phyloP scores from a whole-genome alignment of 805 yeast species.

The Yarrowia keelungensis region DNA sequence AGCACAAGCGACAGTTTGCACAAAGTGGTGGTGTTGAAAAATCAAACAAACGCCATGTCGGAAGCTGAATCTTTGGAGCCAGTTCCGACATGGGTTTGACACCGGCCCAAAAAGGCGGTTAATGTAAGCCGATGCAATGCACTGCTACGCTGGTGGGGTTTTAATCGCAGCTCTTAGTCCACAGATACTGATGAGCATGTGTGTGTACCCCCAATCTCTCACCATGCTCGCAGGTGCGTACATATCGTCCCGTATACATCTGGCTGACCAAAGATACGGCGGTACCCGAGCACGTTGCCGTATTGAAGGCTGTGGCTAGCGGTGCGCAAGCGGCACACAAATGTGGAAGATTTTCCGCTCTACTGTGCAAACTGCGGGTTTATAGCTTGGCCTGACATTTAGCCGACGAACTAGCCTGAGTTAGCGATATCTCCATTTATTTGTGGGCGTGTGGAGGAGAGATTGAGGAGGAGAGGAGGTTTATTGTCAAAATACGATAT shows the following conservation, averaged over 20 bases:
- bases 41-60: background rate
- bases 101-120: background rate
- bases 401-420: background rate
- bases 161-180: background rate
- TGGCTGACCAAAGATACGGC: background rate
- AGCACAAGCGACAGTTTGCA: too few relatives aligned
- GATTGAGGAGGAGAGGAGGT: background rate
- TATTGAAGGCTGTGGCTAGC: background rate
- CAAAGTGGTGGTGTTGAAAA: background rate
- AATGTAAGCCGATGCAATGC: conserved; percentile 9
- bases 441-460: background rate
- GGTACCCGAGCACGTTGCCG: conserved; percentile 8
- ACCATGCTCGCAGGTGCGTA: too few relatives aligned
- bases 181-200: background rate
- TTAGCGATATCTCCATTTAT: background rate
- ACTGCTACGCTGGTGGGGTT: background rate
- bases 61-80: too few relatives aligned
- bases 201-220: too few relatives aligned
- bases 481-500: background rate
- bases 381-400: background rate
- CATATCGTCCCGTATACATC: too few relatives aligned
- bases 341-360: background rate
- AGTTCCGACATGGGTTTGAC: too few relatives aligned
- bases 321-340: background rate
- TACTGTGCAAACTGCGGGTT: background rate